These are phyloP conservation scores for Termitomyces eurrhizus DNA, from an alignment of 768 basidiomycete genomes.

Conservation along the genomic window DNA sequence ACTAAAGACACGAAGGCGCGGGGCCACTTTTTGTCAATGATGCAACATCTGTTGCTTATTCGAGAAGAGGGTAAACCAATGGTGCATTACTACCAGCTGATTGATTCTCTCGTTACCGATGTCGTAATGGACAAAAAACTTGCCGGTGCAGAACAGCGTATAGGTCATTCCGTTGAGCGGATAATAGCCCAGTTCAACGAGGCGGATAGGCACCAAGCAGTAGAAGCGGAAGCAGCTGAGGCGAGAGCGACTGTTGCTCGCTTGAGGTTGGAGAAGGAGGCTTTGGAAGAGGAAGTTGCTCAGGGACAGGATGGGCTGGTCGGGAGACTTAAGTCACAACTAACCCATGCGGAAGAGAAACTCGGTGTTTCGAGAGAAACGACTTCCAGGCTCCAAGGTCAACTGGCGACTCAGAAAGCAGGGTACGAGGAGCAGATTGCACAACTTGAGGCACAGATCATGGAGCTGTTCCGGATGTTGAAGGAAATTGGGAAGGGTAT, in stretches of 20 bases:
- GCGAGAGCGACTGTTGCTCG: slow-evolving; percentile 60
- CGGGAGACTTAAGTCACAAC: slow-evolving; percentile 71
- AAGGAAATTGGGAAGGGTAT: slow-evolving; percentile 78
- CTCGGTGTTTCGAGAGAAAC: slow-evolving; percentile 76
- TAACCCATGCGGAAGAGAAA: slow-evolving; percentile 71
- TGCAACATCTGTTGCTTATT: slow-evolving; percentile 91
- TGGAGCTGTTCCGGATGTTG: slow-evolving; percentile 92
- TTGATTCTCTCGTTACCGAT: slow-evolving; percentile 86
- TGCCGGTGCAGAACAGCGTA: slow-evolving; percentile 75
- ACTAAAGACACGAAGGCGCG: slow-evolving; percentile 76
- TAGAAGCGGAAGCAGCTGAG: slow-evolving; percentile 72
- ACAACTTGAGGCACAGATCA: slow-evolving; percentile 88
- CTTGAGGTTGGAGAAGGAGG: slow-evolving; percentile 78
- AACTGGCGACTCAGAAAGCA: slow-evolving; percentile 70
- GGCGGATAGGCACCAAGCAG: slow-evolving; percentile 74
- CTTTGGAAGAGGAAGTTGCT: slow-evolving; percentile 76
- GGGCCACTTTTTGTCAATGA: slow-evolving; percentile 87
- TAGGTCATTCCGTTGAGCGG: slow-evolving; percentile 86
- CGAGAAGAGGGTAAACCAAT: slow-evolving; percentile 82
- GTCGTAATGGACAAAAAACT: slow-evolving; percentile 92
- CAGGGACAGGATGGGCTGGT: slow-evolving; percentile 82
- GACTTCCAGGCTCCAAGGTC: slow-evolving; percentile 68
- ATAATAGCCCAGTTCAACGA: slow-evolving; percentile 90
- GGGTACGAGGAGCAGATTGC: slow-evolving; percentile 84
- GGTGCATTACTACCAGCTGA: slow-evolving; percentile 85